Evolutionary conservation across 78 protist genomes (phyloP).

Genomic region (Cyanophora paradoxa): DNA sequence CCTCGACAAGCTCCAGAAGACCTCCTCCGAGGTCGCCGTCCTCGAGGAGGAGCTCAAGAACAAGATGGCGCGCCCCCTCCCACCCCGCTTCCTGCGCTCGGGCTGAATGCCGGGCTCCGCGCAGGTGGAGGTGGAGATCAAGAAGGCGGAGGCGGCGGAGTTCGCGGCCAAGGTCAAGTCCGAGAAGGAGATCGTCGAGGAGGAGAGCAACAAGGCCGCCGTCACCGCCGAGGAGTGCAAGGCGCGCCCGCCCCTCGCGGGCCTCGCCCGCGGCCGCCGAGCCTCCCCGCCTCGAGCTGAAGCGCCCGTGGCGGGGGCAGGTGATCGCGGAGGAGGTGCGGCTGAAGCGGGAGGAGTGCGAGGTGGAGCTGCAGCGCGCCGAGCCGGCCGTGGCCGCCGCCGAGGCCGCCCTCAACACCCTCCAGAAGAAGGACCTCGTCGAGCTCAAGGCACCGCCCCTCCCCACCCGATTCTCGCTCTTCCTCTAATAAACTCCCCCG

Average conservation of each 20-base stretch:
- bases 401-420: constrained; percentile 54
- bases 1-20: constrained; percentile 30
- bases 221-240: constrained; percentile 23
- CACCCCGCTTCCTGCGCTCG: background rate
- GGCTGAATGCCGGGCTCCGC: constrained; percentile 25
- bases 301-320: no score
- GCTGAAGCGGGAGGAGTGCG: constrained; percentile 9
- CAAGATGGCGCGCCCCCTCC: no score
- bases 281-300: no score
- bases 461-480: background rate
- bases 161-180: constrained; percentile 33
- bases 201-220: constrained; percentile 30
- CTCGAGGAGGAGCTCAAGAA: background rate
- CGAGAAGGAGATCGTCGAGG: constrained; percentile 39
- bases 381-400: constrained; percentile 61
- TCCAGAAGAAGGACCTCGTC: constrained; percentile 43
- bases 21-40: constrained; percentile 16
- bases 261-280: no score
- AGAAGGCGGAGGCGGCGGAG: constrained; percentile 46
- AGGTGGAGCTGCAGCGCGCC: constrained; percentile 44
- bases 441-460: constrained; percentile 20
- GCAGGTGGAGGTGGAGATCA: constrained; percentile 47
- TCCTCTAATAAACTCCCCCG: no score
- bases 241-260: no score
- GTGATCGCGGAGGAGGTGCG: no score